phyloP scores from a whole-genome alignment of 2,329 filamentous ascomycete species.

The Colletotrichum gloeosporioides region DNA sequence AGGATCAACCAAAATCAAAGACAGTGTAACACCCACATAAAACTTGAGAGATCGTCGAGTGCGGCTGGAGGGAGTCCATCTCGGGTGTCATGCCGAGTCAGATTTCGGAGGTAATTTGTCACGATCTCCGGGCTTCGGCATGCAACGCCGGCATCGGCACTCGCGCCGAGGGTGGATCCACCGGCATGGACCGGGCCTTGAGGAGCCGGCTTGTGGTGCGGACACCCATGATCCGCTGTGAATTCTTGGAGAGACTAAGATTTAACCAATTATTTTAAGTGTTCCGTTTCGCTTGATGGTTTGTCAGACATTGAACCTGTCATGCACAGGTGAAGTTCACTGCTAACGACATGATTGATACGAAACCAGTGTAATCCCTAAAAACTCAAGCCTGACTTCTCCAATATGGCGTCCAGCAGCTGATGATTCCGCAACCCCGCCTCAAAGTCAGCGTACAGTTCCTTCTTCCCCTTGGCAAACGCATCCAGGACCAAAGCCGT shows the following conservation, averaged over 20 bases:
- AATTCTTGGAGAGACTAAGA: not conserved
- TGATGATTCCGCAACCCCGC: conserved; percentile 26
- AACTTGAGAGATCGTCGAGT: not conserved
- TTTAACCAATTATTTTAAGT: not conserved
- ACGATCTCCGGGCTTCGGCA: not conserved
- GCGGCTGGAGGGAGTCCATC: not conserved
- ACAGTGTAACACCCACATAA: not conserved
- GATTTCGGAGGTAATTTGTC: not conserved
- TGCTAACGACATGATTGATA: not conserved
- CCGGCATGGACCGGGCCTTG: not conserved
- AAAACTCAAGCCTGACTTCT: not conserved
- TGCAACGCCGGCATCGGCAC: not conserved
- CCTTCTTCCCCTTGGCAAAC: conserved; percentile 25
- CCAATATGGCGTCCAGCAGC: conserved; percentile 26
- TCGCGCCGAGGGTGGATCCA: not conserved
- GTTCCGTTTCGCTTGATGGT: not conserved
- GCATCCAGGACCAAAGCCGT: conserved; percentile 24
- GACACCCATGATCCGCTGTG: rapidly evolving
- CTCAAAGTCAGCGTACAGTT: conserved; percentile 24
- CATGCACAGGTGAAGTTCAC: not conserved
- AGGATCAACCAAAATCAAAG: not conserved
- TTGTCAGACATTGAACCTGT: not conserved
- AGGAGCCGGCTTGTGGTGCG: not conserved
- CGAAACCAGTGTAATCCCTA: not conserved
- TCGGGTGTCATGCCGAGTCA: not conserved